Evolutionary conservation across 2,329 filamentous ascomycete species (phyloP).

Genomic region (Teratosphaeria epicoccoides): DNA sequence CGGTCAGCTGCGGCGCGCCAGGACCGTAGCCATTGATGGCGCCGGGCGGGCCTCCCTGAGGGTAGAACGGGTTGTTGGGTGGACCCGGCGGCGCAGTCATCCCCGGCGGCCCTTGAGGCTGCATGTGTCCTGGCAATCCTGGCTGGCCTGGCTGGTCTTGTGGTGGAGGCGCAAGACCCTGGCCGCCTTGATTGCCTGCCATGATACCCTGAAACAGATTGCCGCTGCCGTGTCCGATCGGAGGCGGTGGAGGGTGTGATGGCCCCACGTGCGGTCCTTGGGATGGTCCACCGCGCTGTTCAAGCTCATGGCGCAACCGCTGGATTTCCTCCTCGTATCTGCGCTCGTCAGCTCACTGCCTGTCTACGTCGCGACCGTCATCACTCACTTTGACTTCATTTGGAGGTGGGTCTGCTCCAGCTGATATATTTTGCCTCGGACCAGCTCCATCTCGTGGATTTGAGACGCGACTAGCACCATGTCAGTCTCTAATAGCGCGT

Average conservation of each 20-base stretch:
- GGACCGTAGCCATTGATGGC: constrained; percentile 61
- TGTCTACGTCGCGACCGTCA: background rate
- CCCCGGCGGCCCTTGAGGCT: constrained; percentile 66
- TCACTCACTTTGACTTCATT: constrained; percentile 78
- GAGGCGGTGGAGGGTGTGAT: constrained; percentile 71
- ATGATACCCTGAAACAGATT: constrained; percentile 95
- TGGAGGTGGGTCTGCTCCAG: constrained; percentile 82
- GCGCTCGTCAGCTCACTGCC: constrained; percentile 1
- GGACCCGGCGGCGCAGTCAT: constrained; percentile 46
- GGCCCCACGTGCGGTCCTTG: constrained; percentile 57
- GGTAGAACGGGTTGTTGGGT: constrained; percentile 59
- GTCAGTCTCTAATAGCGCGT: background rate
- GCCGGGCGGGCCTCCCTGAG: constrained; percentile 48
- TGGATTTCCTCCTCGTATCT: constrained; percentile 92
- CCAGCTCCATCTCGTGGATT: constrained; percentile 88
- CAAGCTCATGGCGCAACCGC: constrained; percentile 78
- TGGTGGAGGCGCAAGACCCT: constrained; percentile 60
- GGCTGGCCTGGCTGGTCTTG: constrained; percentile 50
- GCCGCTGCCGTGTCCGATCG: constrained; percentile 76
- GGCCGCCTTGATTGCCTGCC: constrained; percentile 63
- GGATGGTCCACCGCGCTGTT: constrained; percentile 53
- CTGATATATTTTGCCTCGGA: constrained; percentile 83
- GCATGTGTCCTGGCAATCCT: constrained; percentile 50
- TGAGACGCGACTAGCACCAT: constrained; percentile 64
- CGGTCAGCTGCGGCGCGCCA: constrained; percentile 61